These are phyloP conservation scores for Uromyces viciae-fabae DNA, from an alignment of 1,284 basidiomycete species.

Conservation along the genomic window DNA sequence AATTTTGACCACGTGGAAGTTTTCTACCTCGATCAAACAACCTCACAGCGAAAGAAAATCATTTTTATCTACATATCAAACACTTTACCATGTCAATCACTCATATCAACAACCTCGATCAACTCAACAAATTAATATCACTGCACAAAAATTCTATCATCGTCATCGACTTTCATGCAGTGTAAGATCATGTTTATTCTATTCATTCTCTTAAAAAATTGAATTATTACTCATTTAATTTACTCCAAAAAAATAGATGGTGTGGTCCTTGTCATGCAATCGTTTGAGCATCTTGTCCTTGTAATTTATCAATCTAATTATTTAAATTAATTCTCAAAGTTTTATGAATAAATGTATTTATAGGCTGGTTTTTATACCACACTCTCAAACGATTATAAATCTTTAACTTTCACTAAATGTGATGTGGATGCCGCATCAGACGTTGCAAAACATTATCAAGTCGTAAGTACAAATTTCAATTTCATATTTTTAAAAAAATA, in stretches of 20 bases:
- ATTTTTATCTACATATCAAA: no score
- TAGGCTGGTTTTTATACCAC: conserved; percentile 35
- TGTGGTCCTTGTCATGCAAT: conserved; percentile 44
- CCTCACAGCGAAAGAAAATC: no score
- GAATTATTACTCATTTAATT: background rate
- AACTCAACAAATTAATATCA: conserved; percentile 21
- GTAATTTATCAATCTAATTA: background rate
- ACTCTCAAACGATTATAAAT: conserved; percentile 8
- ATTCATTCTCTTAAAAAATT: background rate
- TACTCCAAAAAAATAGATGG: conserved; percentile 1
- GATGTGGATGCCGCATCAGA: conserved; percentile 20
- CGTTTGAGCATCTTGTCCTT: background rate
- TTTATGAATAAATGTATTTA: background rate
- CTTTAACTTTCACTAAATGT: conserved; percentile 35
- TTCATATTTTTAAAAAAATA: background rate
- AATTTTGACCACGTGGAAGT: no score
- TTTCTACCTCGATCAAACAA: no score
- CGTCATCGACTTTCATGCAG: conserved; percentile 32
- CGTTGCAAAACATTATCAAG: conserved; percentile 19
- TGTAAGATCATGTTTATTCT: background rate
- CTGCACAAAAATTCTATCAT: conserved; percentile 21
- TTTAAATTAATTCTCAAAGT: background rate
- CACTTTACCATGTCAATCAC: conserved; percentile 6
- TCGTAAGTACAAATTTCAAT: background rate
- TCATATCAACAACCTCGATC: conserved; percentile 9